phyloP scores from a whole-genome alignment of 345 rosid genomes.

The Melastoma malabathricum region DNA sequence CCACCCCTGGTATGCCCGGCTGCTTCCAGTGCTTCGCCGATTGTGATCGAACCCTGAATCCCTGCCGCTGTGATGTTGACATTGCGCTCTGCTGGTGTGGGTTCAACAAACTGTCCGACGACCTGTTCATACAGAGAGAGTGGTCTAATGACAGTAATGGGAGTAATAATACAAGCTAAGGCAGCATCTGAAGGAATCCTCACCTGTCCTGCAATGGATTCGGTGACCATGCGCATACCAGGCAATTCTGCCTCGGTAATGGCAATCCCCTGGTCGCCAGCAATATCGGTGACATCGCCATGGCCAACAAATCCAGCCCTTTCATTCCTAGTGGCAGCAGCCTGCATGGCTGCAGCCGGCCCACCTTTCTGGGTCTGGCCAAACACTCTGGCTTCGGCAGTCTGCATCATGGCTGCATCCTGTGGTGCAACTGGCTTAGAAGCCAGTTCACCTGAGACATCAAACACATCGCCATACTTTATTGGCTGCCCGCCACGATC shows the following conservation, averaged over 20 bases:
- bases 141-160: not conserved
- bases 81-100: slow-evolving; percentile 20
- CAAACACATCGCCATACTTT: slow-evolving; percentile 45
- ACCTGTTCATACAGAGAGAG: slow-evolving; percentile 15
- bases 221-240: slow-evolving; percentile 38
- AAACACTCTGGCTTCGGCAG: slow-evolving; percentile 43
- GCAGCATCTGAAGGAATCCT: not conserved
- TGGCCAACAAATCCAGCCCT: slow-evolving; percentile 40
- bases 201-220: slow-evolving; percentile 55
- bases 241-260: slow-evolving; percentile 45
- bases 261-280: slow-evolving; percentile 33
- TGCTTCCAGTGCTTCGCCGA: slow-evolving; percentile 67
- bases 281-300: slow-evolving; percentile 20
- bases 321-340: slow-evolving; percentile 45
- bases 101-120: slow-evolving; percentile 35
- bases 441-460: slow-evolving; percentile 43
- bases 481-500: slow-evolving; percentile 22
- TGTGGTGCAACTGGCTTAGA: slow-evolving; percentile 37
- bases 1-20: slow-evolving; percentile 23
- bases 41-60: slow-evolving; percentile 30
- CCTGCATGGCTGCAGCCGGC: slow-evolving; percentile 46
- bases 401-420: slow-evolving; percentile 69
- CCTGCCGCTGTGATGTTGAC: slow-evolving; percentile 4
- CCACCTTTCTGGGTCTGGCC: slow-evolving; percentile 56
- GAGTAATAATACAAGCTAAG: not conserved